phyloP scores from a whole-genome alignment of 2,329 filamentous ascomycete species.

The Claviceps digitariae region DNA sequence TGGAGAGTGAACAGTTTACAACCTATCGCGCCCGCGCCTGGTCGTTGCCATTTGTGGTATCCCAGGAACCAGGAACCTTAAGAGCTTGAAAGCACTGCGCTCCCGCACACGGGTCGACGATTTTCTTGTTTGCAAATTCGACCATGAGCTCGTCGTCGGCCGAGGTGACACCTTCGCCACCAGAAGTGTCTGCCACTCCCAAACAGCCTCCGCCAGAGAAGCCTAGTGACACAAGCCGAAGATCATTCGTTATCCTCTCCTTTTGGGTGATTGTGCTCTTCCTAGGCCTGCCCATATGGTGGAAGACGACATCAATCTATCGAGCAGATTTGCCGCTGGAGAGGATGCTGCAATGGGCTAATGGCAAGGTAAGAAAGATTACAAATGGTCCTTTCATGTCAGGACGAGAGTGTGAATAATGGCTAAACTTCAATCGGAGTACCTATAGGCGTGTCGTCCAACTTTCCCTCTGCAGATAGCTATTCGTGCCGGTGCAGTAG shows the following conservation, averaged over 20 bases:
- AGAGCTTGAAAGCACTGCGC: background rate
- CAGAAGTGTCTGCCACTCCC: slow-evolving; percentile 4
- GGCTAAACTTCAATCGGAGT: slow-evolving; percentile 3
- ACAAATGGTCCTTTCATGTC: background rate
- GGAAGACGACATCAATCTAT: slow-evolving; percentile 86
- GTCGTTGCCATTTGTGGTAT: background rate
- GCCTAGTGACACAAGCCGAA: slow-evolving; percentile 51
- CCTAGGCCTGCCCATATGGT: slow-evolving; percentile 88
- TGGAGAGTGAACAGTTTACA: background rate
- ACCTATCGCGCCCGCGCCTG: background rate
- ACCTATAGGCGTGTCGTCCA: slow-evolving; percentile 64
- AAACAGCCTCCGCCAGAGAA: slow-evolving; percentile 63
- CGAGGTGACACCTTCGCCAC: slow-evolving; percentile 7
- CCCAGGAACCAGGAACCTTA: background rate
- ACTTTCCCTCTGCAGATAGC: slow-evolving; percentile 78
- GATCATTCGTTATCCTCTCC: slow-evolving; percentile 64
- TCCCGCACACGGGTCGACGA: background rate
- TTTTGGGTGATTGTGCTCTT: slow-evolving; percentile 83
- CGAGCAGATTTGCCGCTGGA: slow-evolving; percentile 70
- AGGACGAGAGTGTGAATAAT: background rate
- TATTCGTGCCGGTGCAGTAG: slow-evolving; percentile 55
- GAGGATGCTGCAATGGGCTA: slow-evolving; percentile 80
- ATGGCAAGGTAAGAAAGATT: slow-evolving; percentile 56
- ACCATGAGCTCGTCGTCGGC: slow-evolving; percentile 7
- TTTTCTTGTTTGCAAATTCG: background rate